Base-by-base conservation (phyloP, 192 early-diverging fungal genomes). In the Coemansia sp. region DNA sequence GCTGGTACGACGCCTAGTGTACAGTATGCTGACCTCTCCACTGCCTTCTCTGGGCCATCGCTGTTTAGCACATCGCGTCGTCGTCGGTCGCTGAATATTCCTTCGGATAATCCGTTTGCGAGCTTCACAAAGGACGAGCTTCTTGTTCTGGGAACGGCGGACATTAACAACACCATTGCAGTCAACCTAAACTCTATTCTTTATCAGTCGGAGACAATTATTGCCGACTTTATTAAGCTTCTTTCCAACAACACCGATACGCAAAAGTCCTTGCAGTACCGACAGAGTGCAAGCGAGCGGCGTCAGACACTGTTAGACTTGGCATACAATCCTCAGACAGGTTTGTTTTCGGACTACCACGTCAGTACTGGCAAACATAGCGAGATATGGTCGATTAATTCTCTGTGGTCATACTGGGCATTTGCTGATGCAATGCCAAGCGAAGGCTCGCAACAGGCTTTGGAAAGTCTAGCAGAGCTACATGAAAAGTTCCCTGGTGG, bases 101-200 rank as follows among this genome's bases (percentile, higher is more conserved):
- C 71, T 10, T 32, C 54, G 19, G 27, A 51, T 27, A 79, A 79
- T 36, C 76, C 71, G 10, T 79, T 79, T 46, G 52, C 67, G 1
- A 36, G 7, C 25, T 79, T 74, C 23, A 71, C 67, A 20, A 33
- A 59, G 64, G 11, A 52, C 21, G 51, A 79, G 71, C 72, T 79
- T 51, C 59, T 42, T 6, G 60, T 79, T 10, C 72, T 91, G 39
- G 74, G 75, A 8, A 67, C 78, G 2, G 74, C 88, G 29, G 70
- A 84, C 54, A 87, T 88, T 23, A 72, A 79, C 56, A 63, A 68
- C 46, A 80, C 89, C 59, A 66, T 91, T 23, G 85, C 90, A 10
- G 78, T 89, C 51, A 87, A 90, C 36, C 82, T 91, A 25, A 91
- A 91, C 80, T 79, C 87, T 7, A 80, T 90, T 33, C 72, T 91